phyloP scores from a whole-genome alignment of 495 filamentous ascomycete genomes.

The Aspergillus homomorphus region DNA sequence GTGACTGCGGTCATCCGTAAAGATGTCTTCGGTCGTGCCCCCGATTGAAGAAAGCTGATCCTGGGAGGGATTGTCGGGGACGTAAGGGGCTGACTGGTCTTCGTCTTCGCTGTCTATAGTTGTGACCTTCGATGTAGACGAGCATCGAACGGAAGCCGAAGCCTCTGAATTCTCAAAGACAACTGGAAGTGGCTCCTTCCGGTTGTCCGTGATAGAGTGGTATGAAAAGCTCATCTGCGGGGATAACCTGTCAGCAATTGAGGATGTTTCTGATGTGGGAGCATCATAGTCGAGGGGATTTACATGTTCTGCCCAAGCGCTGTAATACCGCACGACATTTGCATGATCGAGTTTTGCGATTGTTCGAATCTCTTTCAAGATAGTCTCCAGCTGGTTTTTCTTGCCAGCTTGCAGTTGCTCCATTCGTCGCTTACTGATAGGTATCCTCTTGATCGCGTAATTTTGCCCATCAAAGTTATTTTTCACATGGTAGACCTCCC shows the following conservation, averaged over 20 bases:
- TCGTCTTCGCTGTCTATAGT: conserved; percentile 32
- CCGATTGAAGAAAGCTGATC: conserved; percentile 35
- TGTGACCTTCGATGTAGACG: conserved; percentile 27
- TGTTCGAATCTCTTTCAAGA: conserved; percentile 53
- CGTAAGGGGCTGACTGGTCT: conserved; percentile 42
- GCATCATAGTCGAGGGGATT: conserved; percentile 24
- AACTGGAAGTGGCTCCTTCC: conserved; percentile 21
- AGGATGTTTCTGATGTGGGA: conserved; percentile 17
- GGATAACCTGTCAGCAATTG: conserved; percentile 18
- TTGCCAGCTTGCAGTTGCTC: conserved; percentile 46
- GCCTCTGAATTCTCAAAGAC: not conserved
- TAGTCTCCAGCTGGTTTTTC: conserved; percentile 45
- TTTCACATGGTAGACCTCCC: conserved; percentile 50
- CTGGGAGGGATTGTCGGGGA: conserved; percentile 29
- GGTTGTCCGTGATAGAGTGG: conserved; percentile 5
- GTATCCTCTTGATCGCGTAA: conserved; percentile 55
- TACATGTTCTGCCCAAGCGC: conserved; percentile 50
- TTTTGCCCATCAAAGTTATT: conserved; percentile 51
- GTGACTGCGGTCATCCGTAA: conserved; percentile 48
- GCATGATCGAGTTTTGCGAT: conserved; percentile 52
- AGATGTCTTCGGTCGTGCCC: conserved; percentile 44
- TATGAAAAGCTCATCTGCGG: conserved; percentile 11
- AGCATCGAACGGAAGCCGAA: not conserved
- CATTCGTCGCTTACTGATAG: conserved; percentile 45
- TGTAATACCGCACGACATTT: conserved; percentile 54